A percentile compares a stretch with the other conserved stretches of the same genome.
Conservation (phyloP, 2,329 filamentous ascomycete species). For the Colletotrichum plurivorum region DNA sequence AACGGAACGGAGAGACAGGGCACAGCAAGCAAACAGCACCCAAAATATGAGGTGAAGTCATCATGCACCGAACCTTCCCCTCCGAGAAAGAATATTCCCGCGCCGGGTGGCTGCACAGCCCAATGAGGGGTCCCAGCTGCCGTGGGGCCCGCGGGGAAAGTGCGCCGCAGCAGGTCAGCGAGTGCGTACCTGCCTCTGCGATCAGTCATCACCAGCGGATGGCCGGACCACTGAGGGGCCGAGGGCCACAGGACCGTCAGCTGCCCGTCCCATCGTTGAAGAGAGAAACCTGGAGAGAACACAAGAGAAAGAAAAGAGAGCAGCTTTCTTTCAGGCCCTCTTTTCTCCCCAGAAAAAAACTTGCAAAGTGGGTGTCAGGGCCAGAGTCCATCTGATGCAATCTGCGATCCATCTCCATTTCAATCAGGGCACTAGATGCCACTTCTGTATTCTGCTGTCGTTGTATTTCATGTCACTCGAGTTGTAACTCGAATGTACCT, state of each 20-base stretch:
- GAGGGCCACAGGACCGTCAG: neutral
- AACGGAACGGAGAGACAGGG: too few relatives aligned
- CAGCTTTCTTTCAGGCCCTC: slow-evolving; percentile 6
- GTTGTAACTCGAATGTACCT: slow-evolving; percentile 1
- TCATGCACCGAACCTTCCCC: slow-evolving; percentile 16
- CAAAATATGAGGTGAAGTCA: slow-evolving; percentile 23
- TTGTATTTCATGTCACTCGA: slow-evolving; percentile 5
- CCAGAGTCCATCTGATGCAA: neutral
- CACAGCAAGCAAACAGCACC: too few relatives aligned
- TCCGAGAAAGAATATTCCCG: slow-evolving; percentile 22
- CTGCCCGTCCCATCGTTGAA: too few relatives aligned
- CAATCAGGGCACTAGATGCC: too few relatives aligned
- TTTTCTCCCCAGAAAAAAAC: slow-evolving; percentile 24
- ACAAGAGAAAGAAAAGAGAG: neutral
- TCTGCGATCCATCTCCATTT: neutral
- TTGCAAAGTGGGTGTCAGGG: neutral
- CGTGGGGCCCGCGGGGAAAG: slow-evolving; percentile 3
- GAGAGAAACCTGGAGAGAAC: slow-evolving; percentile 7
- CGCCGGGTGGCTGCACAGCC: slow-evolving; percentile 10
- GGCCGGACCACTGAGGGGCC: slow-evolving; percentile 4
- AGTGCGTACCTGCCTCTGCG: neutral
- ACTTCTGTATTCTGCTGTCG: neutral
- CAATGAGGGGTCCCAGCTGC: slow-evolving; percentile 32
- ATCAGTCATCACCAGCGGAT: neutral
- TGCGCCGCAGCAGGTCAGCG: neutral